phyloP scores from a whole-genome alignment of 2,329 filamentous ascomycete species.

The Diaporthe longicolla region DNA sequence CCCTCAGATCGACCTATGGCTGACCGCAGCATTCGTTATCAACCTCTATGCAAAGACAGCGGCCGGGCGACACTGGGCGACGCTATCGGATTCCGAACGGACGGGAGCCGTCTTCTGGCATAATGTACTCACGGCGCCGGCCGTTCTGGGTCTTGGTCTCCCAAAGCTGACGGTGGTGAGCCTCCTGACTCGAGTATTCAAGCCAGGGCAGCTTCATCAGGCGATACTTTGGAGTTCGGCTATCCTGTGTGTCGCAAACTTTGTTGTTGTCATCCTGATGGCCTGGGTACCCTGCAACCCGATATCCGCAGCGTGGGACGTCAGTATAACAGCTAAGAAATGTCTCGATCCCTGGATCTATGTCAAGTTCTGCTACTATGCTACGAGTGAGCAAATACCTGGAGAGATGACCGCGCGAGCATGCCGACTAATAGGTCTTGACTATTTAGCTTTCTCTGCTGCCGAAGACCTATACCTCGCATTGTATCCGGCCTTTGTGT shows the following conservation, averaged over 20 bases:
- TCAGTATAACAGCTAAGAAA: neutral
- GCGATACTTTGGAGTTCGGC: neutral
- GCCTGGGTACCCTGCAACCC: neutral
- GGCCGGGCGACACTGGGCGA: constrained; percentile 6
- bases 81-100: neutral
- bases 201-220: neutral
- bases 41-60: neutral
- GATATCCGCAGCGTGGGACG: neutral
- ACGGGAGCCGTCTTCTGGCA: constrained; percentile 5
- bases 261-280: constrained; percentile 3
- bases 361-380: constrained; percentile 18
- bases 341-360: constrained; percentile 4
- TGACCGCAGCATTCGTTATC: constrained; percentile 15
- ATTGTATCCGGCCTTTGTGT: constrained; percentile 7
- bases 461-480: constrained; percentile 3
- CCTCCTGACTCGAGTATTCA: constrained; percentile 13
- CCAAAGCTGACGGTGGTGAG: constrained; percentile 25
- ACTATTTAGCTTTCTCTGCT: neutral
- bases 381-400: neutral
- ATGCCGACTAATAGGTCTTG: neutral
- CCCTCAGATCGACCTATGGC: constrained; percentile 15
- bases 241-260: constrained; percentile 10
- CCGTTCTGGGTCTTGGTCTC: neutral
- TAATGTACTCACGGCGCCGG: neutral
- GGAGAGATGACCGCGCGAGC: no score